Conservation (phyloP, 805 yeast genomes). For the Yarrowia sp. region DNA sequence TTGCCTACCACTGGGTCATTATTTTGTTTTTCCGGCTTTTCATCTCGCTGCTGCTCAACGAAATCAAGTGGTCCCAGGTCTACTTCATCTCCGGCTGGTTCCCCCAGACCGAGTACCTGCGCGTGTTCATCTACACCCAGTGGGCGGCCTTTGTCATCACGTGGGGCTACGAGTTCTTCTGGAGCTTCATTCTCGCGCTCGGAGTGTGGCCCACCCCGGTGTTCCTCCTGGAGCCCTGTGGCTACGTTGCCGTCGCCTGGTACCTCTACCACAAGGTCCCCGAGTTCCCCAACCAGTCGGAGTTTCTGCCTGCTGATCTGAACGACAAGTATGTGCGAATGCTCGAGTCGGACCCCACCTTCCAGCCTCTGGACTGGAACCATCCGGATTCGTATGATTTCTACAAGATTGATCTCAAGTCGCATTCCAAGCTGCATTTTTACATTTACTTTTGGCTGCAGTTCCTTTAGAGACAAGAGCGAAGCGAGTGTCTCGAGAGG, state of each 20-base stretch:
- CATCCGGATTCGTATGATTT: conserved; percentile 29
- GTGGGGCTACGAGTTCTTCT: conserved; percentile 27
- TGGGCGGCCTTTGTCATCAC: conserved; percentile 29
- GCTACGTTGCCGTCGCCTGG: conserved; percentile 32
- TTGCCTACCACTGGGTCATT: conserved; percentile 30
- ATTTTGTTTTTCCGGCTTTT: conserved; percentile 22
- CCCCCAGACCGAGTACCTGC: conserved; percentile 20
- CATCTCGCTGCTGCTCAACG: conserved; percentile 22
- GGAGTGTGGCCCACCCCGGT: conserved; percentile 33
- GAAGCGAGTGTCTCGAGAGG: too few relatives aligned
- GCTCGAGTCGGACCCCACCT: conserved; percentile 30
- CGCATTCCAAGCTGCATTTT: conserved; percentile 11
- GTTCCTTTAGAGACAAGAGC: conserved; percentile 5
- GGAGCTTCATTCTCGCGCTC: conserved; percentile 14
- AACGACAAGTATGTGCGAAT: conserved; percentile 31
- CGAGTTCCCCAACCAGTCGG: conserved; percentile 31
- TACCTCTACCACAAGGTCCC: conserved; percentile 35
- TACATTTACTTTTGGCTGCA: conserved; percentile 34
- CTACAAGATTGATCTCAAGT: conserved; percentile 30
- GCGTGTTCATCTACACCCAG: conserved; percentile 29
- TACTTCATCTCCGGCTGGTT: conserved; percentile 35
- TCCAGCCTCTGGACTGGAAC: conserved; percentile 38
- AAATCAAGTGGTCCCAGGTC: conserved; percentile 38
- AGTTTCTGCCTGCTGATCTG: conserved; percentile 15
- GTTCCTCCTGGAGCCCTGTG: conserved; percentile 24